phyloP scores from a whole-genome alignment of 441 rosid genomes.

The Erodium texanum region DNA sequence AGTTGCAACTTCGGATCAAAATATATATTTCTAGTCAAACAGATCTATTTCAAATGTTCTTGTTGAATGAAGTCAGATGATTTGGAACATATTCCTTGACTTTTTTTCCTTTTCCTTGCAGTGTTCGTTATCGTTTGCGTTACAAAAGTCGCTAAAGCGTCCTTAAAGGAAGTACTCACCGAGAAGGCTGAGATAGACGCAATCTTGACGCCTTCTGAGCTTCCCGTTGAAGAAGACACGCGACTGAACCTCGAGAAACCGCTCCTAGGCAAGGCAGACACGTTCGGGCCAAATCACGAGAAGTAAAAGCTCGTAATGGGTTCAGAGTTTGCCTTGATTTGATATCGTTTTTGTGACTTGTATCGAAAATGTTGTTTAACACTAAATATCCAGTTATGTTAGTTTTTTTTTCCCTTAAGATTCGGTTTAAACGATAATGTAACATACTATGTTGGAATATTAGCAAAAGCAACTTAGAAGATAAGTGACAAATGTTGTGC shows the following conservation, averaged over 20 bases:
- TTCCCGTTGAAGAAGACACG: slow-evolving; percentile 14
- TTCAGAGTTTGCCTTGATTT: no score
- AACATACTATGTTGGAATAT: no score
- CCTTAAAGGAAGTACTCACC: slow-evolving; percentile 31
- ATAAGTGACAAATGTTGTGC: no score
- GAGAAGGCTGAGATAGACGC: slow-evolving; percentile 21
- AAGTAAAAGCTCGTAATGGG: background rate
- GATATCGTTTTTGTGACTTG: no score
- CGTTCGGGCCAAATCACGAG: background rate
- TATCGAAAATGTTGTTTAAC: no score
- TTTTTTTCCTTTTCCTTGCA: background rate
- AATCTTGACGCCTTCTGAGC: slow-evolving; percentile 19
- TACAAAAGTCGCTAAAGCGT: slow-evolving; percentile 34
- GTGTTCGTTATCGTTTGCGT: slow-evolving; percentile 29
- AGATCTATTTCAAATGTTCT: background rate
- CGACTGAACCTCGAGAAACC: slow-evolving; percentile 11
- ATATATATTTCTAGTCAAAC: background rate
- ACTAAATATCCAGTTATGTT: no score
- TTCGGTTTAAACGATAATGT: no score
- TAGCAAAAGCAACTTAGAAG: no score
- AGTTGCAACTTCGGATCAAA: background rate
- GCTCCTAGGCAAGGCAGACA: slow-evolving; percentile 2
- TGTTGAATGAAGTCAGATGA: background rate
- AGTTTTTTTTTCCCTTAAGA: background rate
- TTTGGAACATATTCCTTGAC: no score